Conservation (phyloP, 257 asterid genomes). For the Nemophila menziesii region DNA sequence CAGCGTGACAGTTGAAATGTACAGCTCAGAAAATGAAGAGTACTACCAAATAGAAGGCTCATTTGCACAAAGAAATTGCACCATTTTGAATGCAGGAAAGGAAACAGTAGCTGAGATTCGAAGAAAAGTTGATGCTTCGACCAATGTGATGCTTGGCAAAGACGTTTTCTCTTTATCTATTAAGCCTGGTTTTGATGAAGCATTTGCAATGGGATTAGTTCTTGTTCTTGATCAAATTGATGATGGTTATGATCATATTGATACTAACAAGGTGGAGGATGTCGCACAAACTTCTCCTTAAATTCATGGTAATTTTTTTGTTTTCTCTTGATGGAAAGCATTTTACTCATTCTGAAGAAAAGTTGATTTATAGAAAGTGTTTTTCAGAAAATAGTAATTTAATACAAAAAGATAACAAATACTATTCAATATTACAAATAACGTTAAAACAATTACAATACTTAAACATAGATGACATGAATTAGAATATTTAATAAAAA, state of each 20-base stretch:
- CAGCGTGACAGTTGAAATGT: conserved; percentile 41
- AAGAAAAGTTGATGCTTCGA: conserved; percentile 43
- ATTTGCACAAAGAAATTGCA: conserved; percentile 46
- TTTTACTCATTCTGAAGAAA: too few species aligned
- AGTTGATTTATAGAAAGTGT: too few species aligned
- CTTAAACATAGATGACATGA: too few species aligned
- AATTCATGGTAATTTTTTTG: too few species aligned
- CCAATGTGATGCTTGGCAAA: conserved; percentile 46
- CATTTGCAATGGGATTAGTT: conserved; percentile 58
- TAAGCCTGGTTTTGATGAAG: conserved; percentile 47
- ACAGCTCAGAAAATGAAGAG: conserved; percentile 31
- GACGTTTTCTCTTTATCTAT: conserved; percentile 37
- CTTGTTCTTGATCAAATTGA: conserved; percentile 45
- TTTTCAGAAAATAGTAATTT: too few species aligned
- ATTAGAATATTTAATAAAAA: too few species aligned
- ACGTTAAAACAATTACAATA: too few species aligned
- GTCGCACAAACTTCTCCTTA: not conserved
- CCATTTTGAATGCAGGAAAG: conserved; percentile 26
- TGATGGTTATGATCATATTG: conserved; percentile 22
- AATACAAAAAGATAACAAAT: too few species aligned
- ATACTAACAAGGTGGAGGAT: not conserved
- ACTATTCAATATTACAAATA: too few species aligned
- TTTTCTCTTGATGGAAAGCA: too few species aligned
- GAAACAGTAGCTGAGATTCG: conserved; percentile 49
- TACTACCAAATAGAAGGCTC: conserved; percentile 58